phyloP scores from a whole-genome alignment of 2,329 filamentous ascomycete species.

The Pestalotiopsis sp. region DNA sequence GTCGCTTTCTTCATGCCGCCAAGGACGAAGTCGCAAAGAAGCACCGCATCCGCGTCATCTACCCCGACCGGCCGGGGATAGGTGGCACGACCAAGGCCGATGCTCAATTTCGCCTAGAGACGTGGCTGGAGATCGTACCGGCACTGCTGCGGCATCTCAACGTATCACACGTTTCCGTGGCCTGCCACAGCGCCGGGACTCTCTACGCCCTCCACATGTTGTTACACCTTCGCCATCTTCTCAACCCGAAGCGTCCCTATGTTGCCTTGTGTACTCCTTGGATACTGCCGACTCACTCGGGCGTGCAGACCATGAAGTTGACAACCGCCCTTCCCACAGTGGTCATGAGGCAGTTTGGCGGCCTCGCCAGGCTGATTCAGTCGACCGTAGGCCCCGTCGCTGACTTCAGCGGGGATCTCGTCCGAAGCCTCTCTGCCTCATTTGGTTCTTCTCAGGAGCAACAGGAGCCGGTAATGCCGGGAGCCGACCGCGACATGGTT shows the following conservation, averaged over 20 bases:
- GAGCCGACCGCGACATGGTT: constrained; percentile 16
- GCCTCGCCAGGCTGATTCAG: constrained; percentile 15
- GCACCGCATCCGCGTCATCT: constrained; percentile 35
- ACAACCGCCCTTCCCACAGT: constrained; percentile 18
- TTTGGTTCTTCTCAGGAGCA: background rate
- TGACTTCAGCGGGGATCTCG: constrained; percentile 18
- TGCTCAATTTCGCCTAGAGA: constrained; percentile 21
- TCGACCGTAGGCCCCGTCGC: constrained; percentile 15
- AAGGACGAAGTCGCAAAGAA: constrained; percentile 35
- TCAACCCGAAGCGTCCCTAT: constrained; percentile 24
- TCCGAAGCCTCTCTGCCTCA: constrained; percentile 13
- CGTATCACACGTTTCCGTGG: constrained; percentile 28
- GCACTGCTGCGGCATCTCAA: constrained; percentile 35
- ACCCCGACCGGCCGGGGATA: constrained; percentile 37
- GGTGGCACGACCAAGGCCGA: constrained; percentile 33
- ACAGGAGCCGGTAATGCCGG: constrained; percentile 11
- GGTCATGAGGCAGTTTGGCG: constrained; percentile 18
- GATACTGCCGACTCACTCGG: constrained; percentile 23
- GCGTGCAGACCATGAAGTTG: constrained; percentile 17
- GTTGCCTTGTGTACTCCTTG: constrained; percentile 19
- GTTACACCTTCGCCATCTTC: constrained; percentile 23
- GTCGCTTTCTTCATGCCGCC: constrained; percentile 18
- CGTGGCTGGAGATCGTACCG: constrained; percentile 33
- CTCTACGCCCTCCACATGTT: constrained; percentile 26
- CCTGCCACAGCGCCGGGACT: constrained; percentile 23